Conservation (phyloP, 2,329 filamentous ascomycete species). For the Neoascochyta sp. region DNA sequence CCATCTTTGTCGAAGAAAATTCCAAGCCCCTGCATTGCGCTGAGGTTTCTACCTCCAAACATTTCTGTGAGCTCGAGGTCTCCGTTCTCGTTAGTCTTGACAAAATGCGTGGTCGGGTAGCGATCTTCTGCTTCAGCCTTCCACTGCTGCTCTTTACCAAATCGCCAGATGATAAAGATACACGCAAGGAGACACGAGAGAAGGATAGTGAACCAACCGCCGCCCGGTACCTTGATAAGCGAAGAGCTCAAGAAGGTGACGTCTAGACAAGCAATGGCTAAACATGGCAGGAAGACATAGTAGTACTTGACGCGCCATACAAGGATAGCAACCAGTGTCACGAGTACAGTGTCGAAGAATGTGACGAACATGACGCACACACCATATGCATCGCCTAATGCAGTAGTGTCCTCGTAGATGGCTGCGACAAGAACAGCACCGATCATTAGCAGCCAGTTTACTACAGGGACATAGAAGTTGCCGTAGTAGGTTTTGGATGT, state of each 20-base stretch:
- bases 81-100: constrained; percentile 33
- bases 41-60: constrained; percentile 35
- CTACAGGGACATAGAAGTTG: constrained; percentile 71
- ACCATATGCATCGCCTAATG: constrained; percentile 70
- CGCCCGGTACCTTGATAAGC: constrained; percentile 68
- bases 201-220: constrained; percentile 74
- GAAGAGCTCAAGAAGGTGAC: constrained; percentile 67
- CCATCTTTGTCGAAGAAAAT: constrained; percentile 79
- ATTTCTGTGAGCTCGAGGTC: constrained; percentile 38
- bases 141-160: constrained; percentile 77
- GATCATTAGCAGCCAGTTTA: constrained; percentile 74
- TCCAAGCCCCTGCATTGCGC: constrained; percentile 55
- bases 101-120: constrained; percentile 46
- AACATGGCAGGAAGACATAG: constrained; percentile 58
- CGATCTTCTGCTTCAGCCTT: constrained; percentile 61
- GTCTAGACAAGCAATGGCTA: constrained; percentile 63
- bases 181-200: constrained; percentile 60
- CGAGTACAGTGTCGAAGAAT: constrained; percentile 73
- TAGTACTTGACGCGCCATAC: constrained; percentile 64
- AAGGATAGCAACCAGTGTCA: constrained; percentile 66
- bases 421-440: constrained; percentile 69
- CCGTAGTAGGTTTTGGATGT: constrained; percentile 68
- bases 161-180: constrained; percentile 72
- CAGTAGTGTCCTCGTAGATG: constrained; percentile 64
- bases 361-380: constrained; percentile 79